These are phyloP conservation scores for Talaromyces sp. DNA, from an alignment of 2,329 filamentous ascomycete species.

Conservation along the genomic window DNA sequence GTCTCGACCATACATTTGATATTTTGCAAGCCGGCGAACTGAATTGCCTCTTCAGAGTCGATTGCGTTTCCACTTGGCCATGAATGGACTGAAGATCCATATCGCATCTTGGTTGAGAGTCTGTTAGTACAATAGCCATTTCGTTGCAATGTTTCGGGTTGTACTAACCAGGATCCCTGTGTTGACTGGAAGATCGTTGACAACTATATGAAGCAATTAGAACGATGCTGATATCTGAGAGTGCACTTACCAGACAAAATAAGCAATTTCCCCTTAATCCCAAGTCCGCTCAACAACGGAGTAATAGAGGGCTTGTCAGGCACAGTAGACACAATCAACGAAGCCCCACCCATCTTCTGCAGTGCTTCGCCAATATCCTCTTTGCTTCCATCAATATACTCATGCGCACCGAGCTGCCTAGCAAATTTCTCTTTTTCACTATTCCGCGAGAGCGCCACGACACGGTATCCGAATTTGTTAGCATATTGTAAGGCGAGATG, in stretches of 20 bases:
- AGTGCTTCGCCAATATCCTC: conserved; percentile 32
- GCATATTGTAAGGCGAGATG: conserved; percentile 69
- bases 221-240: background rate
- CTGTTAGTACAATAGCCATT: conserved; percentile 4
- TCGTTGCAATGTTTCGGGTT: background rate
- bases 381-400: conserved; percentile 57
- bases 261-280: conserved; percentile 11
- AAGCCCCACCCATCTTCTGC: conserved; percentile 36
- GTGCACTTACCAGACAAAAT: conserved; percentile 9
- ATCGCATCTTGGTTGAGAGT: conserved; percentile 36
- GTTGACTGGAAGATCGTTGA: conserved; percentile 6
- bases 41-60: conserved; percentile 48
- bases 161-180: conserved; percentile 20
- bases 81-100: conserved; percentile 47
- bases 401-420: conserved; percentile 54
- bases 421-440: conserved; percentile 29
- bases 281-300: conserved; percentile 34
- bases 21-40: conserved; percentile 20
- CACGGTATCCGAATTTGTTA: conserved; percentile 64
- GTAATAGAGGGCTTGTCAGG: conserved; percentile 34
- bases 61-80: conserved; percentile 54
- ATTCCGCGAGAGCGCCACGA: conserved; percentile 30
- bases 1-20: conserved; percentile 21
- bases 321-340: conserved; percentile 37
- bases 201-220: background rate